These are phyloP conservation scores for Boletus insuetus DNA, from an alignment of 768 basidiomycete genomes.

Conservation along the genomic window DNA sequence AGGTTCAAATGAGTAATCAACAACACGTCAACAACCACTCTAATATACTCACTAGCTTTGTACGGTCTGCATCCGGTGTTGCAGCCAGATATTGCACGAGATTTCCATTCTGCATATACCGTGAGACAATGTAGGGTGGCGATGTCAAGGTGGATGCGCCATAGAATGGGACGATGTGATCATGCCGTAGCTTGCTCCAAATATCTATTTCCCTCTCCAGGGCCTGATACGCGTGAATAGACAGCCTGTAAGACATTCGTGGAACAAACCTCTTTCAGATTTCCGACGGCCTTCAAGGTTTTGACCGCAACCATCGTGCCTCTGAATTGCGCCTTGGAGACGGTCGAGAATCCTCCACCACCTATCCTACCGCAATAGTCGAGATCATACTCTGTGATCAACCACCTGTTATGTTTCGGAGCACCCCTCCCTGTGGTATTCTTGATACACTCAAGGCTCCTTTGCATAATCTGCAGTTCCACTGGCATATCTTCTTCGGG, in stretches of 20 bases:
- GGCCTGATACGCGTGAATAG: background rate
- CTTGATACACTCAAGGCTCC: slow-evolving; percentile 1
- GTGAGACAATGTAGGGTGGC: slow-evolving; percentile 6
- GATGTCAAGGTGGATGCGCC: slow-evolving; percentile 5
- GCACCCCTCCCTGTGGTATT: slow-evolving; percentile 2
- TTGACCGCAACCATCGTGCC: slow-evolving; percentile 5
- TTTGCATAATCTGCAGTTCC: slow-evolving; percentile 3
- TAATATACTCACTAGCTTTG: background rate
- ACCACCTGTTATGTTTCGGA: slow-evolving; percentile 14
- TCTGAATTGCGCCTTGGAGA: slow-evolving; percentile 1
- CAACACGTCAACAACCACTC: background rate
- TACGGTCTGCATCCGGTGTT: background rate
- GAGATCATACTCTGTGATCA: slow-evolving; percentile 27
- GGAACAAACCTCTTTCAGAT: background rate
- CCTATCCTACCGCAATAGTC: slow-evolving; percentile 25
- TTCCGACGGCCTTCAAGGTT: background rate
- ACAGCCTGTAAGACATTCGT: background rate
- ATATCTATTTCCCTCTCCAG: slow-evolving; percentile 9
- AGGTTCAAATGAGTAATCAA: background rate
- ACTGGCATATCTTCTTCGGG: background rate
- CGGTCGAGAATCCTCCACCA: slow-evolving; percentile 22
- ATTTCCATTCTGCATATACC: slow-evolving; percentile 9
- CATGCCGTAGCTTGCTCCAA: slow-evolving; percentile 9
- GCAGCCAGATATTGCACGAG: slow-evolving; percentile 2
- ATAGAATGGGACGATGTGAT: slow-evolving; percentile 13